Evolutionary conservation across 805 yeast genomes (phyloP).

Genomic region (Candida oleophila): DNA sequence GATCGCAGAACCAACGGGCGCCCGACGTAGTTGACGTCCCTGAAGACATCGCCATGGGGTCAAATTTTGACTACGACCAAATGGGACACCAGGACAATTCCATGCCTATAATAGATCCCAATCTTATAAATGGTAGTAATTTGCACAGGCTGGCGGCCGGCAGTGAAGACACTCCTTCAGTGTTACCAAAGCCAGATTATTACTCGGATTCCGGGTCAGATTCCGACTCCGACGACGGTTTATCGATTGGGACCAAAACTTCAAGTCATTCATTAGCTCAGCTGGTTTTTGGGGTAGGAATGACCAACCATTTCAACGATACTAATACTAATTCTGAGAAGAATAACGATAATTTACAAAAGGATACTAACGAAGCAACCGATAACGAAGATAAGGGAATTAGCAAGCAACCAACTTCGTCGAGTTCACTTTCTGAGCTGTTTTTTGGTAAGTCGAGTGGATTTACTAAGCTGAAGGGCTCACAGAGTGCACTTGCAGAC

Average conservation of each 20-base stretch:
- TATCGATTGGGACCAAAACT: slow-evolving; percentile 36
- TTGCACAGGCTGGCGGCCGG: slow-evolving; percentile 3
- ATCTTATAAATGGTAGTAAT: slow-evolving; percentile 12
- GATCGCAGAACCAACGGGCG: slow-evolving; percentile 15
- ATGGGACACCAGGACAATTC: slow-evolving; percentile 26
- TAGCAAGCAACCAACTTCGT: slow-evolving; percentile 42
- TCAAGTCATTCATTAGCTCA: slow-evolving; percentile 46
- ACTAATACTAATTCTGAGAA: slow-evolving; percentile 5
- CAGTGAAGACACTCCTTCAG: not conserved
- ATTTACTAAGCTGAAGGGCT: slow-evolving; percentile 9
- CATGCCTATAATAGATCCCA: slow-evolving; percentile 27
- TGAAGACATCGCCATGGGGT: slow-evolving; percentile 42
- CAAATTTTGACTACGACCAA: slow-evolving; percentile 38
- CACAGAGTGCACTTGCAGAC: slow-evolving; percentile 16
- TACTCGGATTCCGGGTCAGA: slow-evolving; percentile 17
- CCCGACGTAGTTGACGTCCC: slow-evolving; percentile 48
- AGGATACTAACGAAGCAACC: not conserved
- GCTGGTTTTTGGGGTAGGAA: slow-evolving; percentile 30
- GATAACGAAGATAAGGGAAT: slow-evolving; percentile 25
- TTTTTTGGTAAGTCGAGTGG: slow-evolving; percentile 28
- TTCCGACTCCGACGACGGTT: slow-evolving; percentile 28
- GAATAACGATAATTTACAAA: too few species aligned
- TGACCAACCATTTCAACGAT: slow-evolving; percentile 1
- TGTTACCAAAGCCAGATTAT: not conserved
- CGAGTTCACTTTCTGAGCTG: slow-evolving; percentile 37